These are phyloP conservation scores for Cystobasidiaceae sp. DNA, from an alignment of 1,284 basidiomycete species.

Conservation along the genomic window DNA sequence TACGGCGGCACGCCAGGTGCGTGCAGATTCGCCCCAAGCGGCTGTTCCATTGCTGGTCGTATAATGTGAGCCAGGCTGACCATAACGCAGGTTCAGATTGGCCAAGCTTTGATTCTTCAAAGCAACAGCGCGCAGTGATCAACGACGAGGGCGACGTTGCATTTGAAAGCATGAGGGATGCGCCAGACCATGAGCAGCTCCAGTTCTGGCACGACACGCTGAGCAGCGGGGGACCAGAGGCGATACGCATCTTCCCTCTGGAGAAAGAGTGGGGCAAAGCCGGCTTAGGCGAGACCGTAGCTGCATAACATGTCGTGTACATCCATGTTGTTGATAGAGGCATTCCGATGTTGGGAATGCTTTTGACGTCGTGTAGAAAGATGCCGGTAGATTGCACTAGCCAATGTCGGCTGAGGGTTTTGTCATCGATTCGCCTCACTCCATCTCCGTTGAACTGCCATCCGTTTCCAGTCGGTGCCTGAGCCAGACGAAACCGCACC, in stretches of 20 bases:
- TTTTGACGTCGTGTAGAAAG: too few species aligned
- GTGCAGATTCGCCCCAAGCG: too few species aligned
- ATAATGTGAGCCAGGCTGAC: too few species aligned
- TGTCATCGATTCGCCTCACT: conserved; percentile 13
- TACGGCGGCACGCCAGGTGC: neutral
- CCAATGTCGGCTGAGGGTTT: neutral
- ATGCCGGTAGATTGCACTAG: neutral
- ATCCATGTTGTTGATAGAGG: neutral
- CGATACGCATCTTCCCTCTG: neutral
- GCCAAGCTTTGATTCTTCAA: too few species aligned
- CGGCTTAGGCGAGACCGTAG: neutral
- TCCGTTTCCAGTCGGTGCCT: conserved; percentile 4
- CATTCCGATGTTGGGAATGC: neutral
- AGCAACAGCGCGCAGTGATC: too few species aligned
- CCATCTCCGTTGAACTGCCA: conserved; percentile 20
- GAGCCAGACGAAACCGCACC: neutral
- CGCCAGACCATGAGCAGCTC: neutral
- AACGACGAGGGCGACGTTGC: too few species aligned
- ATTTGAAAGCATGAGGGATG: too few species aligned
- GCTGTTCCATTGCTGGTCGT: too few species aligned
- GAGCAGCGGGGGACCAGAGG: neutral
- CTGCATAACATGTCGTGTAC: too few species aligned
- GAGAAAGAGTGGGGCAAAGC: neutral
- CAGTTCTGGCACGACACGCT: neutral
- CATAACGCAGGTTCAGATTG: too few species aligned